These are phyloP conservation scores for Spizellomyces punctatus DNA, from an alignment of 192 early-diverging fungal genomes.

Conservation along the genomic window DNA sequence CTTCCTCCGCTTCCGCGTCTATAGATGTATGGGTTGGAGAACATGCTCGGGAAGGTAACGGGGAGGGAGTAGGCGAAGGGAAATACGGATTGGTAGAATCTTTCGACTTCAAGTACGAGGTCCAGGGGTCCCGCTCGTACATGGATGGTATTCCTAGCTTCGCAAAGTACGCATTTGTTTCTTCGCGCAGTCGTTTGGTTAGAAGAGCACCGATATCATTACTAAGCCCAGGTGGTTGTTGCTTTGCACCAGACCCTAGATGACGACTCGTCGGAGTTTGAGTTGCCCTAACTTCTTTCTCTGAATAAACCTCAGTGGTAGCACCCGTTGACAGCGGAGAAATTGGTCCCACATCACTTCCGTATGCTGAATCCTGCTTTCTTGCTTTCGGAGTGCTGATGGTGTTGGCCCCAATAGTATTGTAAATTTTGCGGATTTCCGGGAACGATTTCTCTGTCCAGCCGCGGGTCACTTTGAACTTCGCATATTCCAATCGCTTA, in stretches of 20 bases:
- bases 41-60: conserved; percentile 12
- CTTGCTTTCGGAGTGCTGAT: background rate
- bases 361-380: background rate
- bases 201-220: background rate
- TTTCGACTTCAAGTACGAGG: background rate
- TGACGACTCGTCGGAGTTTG: background rate
- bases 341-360: background rate
- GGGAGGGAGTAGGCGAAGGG: conserved; percentile 21
- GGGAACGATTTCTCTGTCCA: conserved; percentile 15
- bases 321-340: background rate
- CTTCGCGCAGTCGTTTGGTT: conserved; percentile 7
- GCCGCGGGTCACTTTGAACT: conserved; percentile 27
- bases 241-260: background rate
- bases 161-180: conserved; percentile 19
- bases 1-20: conserved; percentile 26
- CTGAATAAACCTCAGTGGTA: background rate
- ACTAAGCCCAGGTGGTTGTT: background rate
- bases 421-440: conserved; percentile 15
- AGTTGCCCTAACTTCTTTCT: background rate
- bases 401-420: background rate
- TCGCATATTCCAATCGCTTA: conserved; percentile 26
- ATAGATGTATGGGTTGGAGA: background rate
- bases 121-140: background rate
- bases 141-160: conserved; percentile 5
- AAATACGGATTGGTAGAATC: conserved; percentile 15